phyloP scores from a whole-genome alignment of 306 rosid genomes.

The Argentina anserina region DNA sequence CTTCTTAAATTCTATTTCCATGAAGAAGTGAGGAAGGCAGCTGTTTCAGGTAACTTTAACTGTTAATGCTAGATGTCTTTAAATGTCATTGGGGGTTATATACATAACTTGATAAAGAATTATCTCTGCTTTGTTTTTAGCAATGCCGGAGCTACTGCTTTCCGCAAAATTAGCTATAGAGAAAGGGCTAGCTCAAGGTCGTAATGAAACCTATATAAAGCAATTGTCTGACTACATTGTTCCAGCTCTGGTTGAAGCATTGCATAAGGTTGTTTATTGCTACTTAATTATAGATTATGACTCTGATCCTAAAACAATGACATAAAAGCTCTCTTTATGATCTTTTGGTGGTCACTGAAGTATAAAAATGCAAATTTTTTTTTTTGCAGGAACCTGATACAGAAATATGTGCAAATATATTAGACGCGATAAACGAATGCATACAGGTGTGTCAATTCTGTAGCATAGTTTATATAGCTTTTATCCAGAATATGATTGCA shows the following conservation, averaged over 20 bases:
- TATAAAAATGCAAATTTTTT: slow-evolving; percentile 20
- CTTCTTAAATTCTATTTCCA: slow-evolving; percentile 96
- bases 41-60: slow-evolving; percentile 72
- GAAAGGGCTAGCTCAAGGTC: slow-evolving; percentile 93
- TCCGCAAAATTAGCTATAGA: slow-evolving; percentile 96
- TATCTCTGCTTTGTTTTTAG: slow-evolving; percentile 32
- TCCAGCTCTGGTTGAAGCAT: slow-evolving; percentile 96
- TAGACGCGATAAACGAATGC: slow-evolving; percentile 91
- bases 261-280: slow-evolving; percentile 61
- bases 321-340: neutral
- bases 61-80: neutral
- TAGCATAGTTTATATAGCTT: neutral
- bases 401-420: slow-evolving; percentile 90
- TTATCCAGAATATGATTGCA: neutral
- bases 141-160: slow-evolving; percentile 93
- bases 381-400: slow-evolving; percentile 95
- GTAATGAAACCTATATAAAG: slow-evolving; percentile 74
- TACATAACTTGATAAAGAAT: neutral
- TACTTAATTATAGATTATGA: neutral
- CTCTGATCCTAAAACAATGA: neutral
- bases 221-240: slow-evolving; percentile 79
- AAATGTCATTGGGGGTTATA: neutral
- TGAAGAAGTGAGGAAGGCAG: slow-evolving; percentile 98
- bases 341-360: slow-evolving; percentile 9
- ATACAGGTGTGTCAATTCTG: slow-evolving; percentile 51